Evolutionary conservation across 768 basidiomycete genomes (phyloP).

Genomic region (Leccinum subtestaceum): DNA sequence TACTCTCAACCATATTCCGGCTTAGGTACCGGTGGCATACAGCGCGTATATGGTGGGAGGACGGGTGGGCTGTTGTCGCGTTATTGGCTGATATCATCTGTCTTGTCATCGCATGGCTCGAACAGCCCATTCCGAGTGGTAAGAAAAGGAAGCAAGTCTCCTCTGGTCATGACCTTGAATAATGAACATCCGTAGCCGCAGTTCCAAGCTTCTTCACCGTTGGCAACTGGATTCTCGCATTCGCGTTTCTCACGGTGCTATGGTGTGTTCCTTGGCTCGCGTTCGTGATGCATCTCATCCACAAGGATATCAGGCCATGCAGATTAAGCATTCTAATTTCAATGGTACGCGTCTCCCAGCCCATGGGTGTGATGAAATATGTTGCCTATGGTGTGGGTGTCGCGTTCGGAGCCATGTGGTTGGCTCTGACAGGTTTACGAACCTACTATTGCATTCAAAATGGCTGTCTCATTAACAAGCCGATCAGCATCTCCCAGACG

Average conservation of each 20-base stretch:
- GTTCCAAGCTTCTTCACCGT: neutral
- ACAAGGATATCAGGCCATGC: neutral
- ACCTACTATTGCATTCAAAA: neutral
- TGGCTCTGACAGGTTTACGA: neutral
- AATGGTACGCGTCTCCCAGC: conserved; percentile 1
- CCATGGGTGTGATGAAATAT: neutral
- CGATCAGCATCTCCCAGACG: neutral
- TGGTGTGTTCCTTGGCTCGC: neutral
- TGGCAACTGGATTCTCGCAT: neutral
- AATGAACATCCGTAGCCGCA: neutral
- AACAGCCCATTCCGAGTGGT: neutral
- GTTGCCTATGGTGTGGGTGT: neutral
- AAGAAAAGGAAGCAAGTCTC: neutral
- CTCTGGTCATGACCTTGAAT: neutral
- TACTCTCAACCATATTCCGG: conserved; percentile 1
- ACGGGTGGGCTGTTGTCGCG: neutral
- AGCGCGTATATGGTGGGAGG: neutral
- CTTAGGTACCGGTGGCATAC: conserved; percentile 3
- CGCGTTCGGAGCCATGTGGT: neutral
- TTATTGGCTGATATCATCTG: neutral
- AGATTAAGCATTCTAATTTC: neutral
- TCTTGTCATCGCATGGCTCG: neutral
- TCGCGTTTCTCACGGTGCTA: conserved; percentile 1
- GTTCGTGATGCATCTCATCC: neutral
- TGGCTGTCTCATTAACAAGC: neutral